These are phyloP conservation scores for Trametes sp. DNA, from an alignment of 1,284 basidiomycete genomes.

Conservation along the genomic window DNA sequence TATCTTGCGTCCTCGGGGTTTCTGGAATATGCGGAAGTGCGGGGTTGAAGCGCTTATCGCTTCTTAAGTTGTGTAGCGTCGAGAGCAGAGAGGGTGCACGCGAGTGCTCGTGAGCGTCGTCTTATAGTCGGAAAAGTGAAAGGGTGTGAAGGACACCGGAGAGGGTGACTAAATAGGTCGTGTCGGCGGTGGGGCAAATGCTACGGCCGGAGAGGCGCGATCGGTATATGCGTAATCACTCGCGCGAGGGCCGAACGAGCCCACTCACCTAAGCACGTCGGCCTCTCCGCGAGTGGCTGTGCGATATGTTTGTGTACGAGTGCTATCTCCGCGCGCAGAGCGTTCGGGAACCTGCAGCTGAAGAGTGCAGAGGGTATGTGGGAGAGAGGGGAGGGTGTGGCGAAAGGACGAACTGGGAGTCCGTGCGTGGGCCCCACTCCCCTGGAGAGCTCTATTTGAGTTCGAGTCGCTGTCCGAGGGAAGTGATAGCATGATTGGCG, in stretches of 20 bases:
- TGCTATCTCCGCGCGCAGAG: conserved; percentile 6
- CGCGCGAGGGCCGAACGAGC: not conserved
- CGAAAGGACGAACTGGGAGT: conserved; percentile 9
- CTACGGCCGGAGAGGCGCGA: not conserved
- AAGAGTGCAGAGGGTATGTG: not conserved
- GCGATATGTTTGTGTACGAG: not conserved
- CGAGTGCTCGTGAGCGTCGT: not conserved
- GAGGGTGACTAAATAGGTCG: conserved; percentile 11
- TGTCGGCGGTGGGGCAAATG: not conserved
- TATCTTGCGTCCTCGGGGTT: conserved; percentile 4
- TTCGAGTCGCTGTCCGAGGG: conserved; percentile 8
- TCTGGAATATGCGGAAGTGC: conserved; percentile 2
- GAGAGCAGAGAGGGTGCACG: not conserved
- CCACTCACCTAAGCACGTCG: conserved; percentile 17
- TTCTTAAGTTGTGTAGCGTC: not conserved
- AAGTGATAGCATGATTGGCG: conserved; percentile 21
- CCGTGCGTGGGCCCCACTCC: not conserved
- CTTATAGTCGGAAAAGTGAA: not conserved
- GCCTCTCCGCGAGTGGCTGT: not conserved
- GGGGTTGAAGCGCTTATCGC: conserved; percentile 4
- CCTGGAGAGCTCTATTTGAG: conserved; percentile 21
- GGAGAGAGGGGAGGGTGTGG: conserved; percentile 6
- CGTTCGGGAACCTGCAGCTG: not conserved
- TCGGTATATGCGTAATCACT: conserved; percentile 19
- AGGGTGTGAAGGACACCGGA: not conserved